Percentiles rank a stretch among this genome's conserved stretches.
These are phyloP conservation scores for Phytophthora pisi DNA, from an alignment of 352 stramenopile species.

Conservation along the genomic window DNA sequence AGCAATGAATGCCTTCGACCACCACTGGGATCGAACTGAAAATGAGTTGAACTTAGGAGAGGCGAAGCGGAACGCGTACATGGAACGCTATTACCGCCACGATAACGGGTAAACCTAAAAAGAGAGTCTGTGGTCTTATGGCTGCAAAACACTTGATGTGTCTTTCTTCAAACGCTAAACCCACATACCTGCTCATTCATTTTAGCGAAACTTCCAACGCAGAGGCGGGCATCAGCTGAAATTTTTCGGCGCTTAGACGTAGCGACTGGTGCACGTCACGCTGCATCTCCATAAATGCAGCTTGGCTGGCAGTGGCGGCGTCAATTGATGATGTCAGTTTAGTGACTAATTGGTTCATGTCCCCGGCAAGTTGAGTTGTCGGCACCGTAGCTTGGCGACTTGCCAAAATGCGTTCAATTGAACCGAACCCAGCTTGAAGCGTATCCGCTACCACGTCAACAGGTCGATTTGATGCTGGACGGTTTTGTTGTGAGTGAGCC, in stretches of 20 bases:
- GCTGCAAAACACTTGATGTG: neutral
- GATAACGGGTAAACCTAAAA: slow-evolving; percentile 19
- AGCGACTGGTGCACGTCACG: neutral
- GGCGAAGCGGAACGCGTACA: slow-evolving; percentile 18
- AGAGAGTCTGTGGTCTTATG: neutral
- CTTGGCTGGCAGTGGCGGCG: slow-evolving; percentile 7
- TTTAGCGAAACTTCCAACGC: slow-evolving; percentile 5
- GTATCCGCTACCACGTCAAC: slow-evolving; percentile 6
- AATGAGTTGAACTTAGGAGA: slow-evolving; percentile 20
- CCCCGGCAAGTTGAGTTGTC: neutral
- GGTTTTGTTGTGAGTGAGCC: neutral
- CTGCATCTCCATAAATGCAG: slow-evolving; percentile 6
- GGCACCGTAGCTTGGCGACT: neutral
- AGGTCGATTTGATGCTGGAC: slow-evolving; percentile 2
- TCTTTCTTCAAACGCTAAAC: neutral
- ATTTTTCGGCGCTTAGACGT: slow-evolving; percentile 1
- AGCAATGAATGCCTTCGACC: slow-evolving; percentile 15
- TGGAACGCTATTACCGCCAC: slow-evolving; percentile 10
- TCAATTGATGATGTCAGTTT: slow-evolving; percentile 2
- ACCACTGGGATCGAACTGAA: slow-evolving; percentile 14
- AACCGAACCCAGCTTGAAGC: slow-evolving; percentile 6
- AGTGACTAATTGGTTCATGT: slow-evolving; percentile 5
- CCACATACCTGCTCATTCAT: slow-evolving; percentile 8
- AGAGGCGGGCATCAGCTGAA: slow-evolving; percentile 9
- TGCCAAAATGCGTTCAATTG: slow-evolving; percentile 11